A percentile compares a stretch with the other conserved stretches of the same genome.
Conservation (phyloP, 2,329 filamentous ascomycete genomes). For the Drechslera avenae region DNA sequence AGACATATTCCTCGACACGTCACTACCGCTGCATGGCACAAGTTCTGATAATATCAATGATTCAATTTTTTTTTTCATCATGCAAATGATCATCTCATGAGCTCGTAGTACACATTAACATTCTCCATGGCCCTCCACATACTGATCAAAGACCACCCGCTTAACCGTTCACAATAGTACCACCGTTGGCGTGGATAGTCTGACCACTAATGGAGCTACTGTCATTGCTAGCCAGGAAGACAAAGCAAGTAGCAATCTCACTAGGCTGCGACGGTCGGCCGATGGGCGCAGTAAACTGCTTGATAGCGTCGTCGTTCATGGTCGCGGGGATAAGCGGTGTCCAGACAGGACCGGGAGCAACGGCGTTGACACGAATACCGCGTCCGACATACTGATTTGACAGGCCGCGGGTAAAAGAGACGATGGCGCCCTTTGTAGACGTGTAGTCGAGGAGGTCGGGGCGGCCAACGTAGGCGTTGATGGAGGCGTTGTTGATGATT, state of each 20-base stretch:
- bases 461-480: constrained; percentile 82
- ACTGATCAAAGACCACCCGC: neutral
- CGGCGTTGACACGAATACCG: constrained; percentile 76
- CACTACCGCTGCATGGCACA: neutral
- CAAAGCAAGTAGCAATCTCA: constrained; percentile 80
- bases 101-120: constrained; percentile 5
- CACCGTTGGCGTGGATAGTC: constrained; percentile 64
- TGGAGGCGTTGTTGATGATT: constrained; percentile 85
- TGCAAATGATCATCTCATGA: constrained; percentile 3
- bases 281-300: constrained; percentile 75
- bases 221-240: constrained; percentile 78
- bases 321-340: constrained; percentile 52
- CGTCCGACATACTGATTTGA: constrained; percentile 74
- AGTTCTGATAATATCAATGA: neutral
- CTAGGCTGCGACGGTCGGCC: constrained; percentile 78
- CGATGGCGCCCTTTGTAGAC: constrained; percentile 76
- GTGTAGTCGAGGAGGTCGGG: constrained; percentile 84
- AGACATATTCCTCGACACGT: neutral
- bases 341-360: constrained; percentile 71
- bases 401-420: constrained; percentile 78
- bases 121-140: too few species aligned
- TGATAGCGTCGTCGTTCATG: constrained; percentile 63
- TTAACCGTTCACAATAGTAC: constrained; percentile 44
- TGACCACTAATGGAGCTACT: constrained; percentile 77
- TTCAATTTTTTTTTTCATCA: neutral